phyloP scores from a whole-genome alignment of 345 rosid species.

The Brassica carinata region DNA sequence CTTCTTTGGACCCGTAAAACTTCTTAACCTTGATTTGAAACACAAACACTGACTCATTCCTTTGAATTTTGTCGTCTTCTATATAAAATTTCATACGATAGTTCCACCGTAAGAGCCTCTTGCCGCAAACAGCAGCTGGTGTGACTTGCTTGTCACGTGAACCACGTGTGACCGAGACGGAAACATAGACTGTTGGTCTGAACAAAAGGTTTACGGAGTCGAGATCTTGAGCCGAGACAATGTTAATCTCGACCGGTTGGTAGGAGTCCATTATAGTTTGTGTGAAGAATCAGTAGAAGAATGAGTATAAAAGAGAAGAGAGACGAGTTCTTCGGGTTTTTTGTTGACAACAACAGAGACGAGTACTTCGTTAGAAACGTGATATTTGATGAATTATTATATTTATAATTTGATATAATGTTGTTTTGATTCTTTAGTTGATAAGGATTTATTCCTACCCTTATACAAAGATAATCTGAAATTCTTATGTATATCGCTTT shows the following conservation, averaged over 20 bases:
- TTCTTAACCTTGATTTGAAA: constrained; percentile 35
- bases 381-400: constrained; percentile 3
- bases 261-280: constrained; percentile 16
- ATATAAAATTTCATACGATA: constrained; percentile 28
- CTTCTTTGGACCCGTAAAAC: constrained; percentile 14
- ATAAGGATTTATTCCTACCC: background rate
- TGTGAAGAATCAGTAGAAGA: background rate
- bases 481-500: background rate
- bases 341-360: too few relatives aligned
- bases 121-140: constrained; percentile 17
- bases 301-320: background rate
- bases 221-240: constrained; percentile 36
- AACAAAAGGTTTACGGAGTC: constrained; percentile 27
- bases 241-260: constrained; percentile 32
- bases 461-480: background rate
- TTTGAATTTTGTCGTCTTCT: constrained; percentile 33
- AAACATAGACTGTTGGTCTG: constrained; percentile 33
- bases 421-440: constrained; percentile 3
- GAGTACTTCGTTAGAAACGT: background rate
- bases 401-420: background rate
- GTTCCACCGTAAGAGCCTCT: constrained; percentile 31
- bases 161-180: constrained; percentile 34
- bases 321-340: too few relatives aligned
- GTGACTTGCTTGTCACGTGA: constrained; percentile 36
- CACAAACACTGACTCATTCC: constrained; percentile 34